Base-by-base conservation (phyloP, 1,284 basidiomycete species). In the Marasmius sp. region DNA sequence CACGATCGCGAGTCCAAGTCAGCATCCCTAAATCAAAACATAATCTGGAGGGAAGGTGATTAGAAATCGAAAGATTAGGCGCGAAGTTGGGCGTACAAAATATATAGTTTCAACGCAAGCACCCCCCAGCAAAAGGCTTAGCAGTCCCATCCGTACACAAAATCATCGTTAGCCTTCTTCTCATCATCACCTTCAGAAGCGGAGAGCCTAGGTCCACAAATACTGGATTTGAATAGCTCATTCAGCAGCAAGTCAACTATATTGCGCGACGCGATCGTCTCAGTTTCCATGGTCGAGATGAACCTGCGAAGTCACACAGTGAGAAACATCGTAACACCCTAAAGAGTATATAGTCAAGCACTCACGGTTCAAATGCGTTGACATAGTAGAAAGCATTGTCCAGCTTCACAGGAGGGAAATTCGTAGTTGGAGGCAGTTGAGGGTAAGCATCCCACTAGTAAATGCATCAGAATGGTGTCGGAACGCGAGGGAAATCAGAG, bases 211-310 rank as follows among this genome's bases (percentile, higher is more conserved):
- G 71, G 67, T 36, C 79, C 82, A 74, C 90, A 93, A 39, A 93
- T 81, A 20, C 85, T 81, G 0, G 82, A 76, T 41, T 80, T 74
- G 69, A 86, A 94, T 69, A 88, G 83, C 41, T 92, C 87, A 27
- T 84, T 78, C 14, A 94, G 78, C 22, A 93, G 79, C 27, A 92
- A 77, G 65, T 93, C 92, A 54, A 94, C 92, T 33, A 90, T 82
- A 71, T 97, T 97, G 43, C 93, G 86, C 0, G 92, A 86, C 0
- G 92, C 83, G 45, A 97, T 77, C 0, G 93, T 95, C 74, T 94
- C 88, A 0, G 95, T 97, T 75, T 98, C 95, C 95, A 97, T 96
- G 9, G 91, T 91, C 12, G 88, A 91, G 52, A 93, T 89, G 68
- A 92, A 82, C 47, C 91, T 91, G 55, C 8, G 47, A 51, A 16